Percentiles rank a stretch among this genome's conserved stretches.
phyloP scores from a whole-genome alignment of 2,329 filamentous ascomycete genomes.

The Dryadomyces quercivorus region DNA sequence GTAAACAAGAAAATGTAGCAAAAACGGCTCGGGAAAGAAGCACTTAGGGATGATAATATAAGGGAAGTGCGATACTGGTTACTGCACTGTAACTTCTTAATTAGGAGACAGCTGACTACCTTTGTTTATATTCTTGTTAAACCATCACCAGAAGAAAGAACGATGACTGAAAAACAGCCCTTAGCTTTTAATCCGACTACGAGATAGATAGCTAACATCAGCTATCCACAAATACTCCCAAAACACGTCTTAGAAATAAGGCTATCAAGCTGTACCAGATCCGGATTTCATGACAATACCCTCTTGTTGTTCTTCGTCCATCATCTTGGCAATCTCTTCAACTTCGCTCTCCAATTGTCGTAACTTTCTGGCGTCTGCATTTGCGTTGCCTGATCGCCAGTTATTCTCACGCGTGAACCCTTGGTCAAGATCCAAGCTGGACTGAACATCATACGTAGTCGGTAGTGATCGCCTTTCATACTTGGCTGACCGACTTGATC shows the following conservation, averaged over 20 bases:
- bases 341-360: constrained; percentile 10
- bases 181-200: no score
- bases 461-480: background rate
- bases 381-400: background rate
- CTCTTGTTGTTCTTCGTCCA: constrained; percentile 11
- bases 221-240: background rate
- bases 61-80: background rate
- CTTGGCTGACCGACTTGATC: background rate
- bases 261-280: background rate
- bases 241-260: background rate
- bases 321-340: constrained; percentile 13
- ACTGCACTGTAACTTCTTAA: background rate
- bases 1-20: background rate
- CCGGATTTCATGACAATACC: background rate
- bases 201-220: background rate
- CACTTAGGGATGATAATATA: background rate
- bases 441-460: background rate
- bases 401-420: background rate
- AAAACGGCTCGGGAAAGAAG: background rate
- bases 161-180: no score
- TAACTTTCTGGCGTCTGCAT: constrained; percentile 1
- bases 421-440: background rate
- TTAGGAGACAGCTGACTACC: background rate
- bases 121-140: background rate
- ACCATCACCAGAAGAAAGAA: background rate